phyloP scores from a whole-genome alignment of 176 grass and related monocot species.

The Alloteropsis semialata region DNA sequence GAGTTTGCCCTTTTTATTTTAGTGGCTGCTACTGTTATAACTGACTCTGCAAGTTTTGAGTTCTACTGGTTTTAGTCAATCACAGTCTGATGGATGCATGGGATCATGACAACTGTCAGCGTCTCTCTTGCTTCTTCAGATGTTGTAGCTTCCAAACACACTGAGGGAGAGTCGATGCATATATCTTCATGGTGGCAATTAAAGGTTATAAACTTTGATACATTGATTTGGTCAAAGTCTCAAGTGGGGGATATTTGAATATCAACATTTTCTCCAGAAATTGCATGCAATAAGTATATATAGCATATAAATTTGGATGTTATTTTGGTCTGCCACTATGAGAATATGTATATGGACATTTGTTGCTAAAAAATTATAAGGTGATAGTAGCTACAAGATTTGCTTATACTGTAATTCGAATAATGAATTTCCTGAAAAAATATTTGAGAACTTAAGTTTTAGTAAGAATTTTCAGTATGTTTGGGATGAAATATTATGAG shows the following conservation, averaged over 20 bases:
- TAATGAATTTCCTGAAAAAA: background rate
- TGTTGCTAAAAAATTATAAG: background rate
- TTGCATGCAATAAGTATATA: background rate
- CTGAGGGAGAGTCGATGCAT: slow-evolving; percentile 45
- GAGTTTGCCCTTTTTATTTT: background rate
- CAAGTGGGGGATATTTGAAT: background rate
- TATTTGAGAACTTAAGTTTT: background rate
- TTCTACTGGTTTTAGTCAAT: slow-evolving; percentile 40
- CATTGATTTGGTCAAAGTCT: slow-evolving; percentile 17
- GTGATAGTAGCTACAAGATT: slow-evolving; percentile 3
- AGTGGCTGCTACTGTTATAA: slow-evolving; percentile 15
- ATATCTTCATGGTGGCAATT: slow-evolving; percentile 38
- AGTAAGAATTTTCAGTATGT: background rate
- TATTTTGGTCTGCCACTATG: background rate
- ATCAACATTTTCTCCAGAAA: background rate
- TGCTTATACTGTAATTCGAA: background rate
- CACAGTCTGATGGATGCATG: slow-evolving; percentile 41
- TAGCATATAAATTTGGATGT: background rate
- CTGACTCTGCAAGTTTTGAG: slow-evolving; percentile 49
- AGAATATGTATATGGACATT: background rate
- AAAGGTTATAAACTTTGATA: slow-evolving; percentile 32
- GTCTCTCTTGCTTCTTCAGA: slow-evolving; percentile 47
- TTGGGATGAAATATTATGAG: background rate
- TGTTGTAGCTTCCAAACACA: slow-evolving; percentile 35
- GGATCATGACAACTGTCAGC: slow-evolving; percentile 45